These are phyloP conservation scores for Kodamaea restingae DNA, from an alignment of 805 yeast genomes.

Conservation along the genomic window DNA sequence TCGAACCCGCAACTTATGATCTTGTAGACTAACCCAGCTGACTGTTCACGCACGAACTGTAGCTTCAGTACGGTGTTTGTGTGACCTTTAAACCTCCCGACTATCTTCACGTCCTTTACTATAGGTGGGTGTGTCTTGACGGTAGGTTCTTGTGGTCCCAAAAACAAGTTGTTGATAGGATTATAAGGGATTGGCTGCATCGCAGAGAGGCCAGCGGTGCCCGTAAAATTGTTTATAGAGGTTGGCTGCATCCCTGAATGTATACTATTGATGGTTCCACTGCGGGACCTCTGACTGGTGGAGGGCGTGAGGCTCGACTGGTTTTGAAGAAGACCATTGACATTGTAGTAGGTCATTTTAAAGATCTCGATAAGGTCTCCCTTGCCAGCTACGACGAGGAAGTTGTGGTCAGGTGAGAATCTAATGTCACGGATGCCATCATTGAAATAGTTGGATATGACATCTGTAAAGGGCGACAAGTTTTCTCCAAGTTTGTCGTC, in stretches of 20 bases:
- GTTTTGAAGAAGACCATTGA: conserved; percentile 28
- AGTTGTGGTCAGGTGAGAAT: conserved; percentile 47
- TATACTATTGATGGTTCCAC: conserved; percentile 35
- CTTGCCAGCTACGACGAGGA: conserved; percentile 46
- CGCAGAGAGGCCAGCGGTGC: not conserved
- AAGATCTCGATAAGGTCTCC: conserved; percentile 48
- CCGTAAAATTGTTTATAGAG: conserved; percentile 4
- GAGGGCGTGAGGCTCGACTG: conserved; percentile 5
- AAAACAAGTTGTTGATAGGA: conserved; percentile 5
- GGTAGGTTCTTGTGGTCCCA: not conserved
- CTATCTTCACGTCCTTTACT: conserved; percentile 34
- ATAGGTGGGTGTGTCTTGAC: conserved; percentile 26
- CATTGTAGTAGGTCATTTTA: conserved; percentile 38
- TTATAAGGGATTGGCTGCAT: conserved; percentile 1
- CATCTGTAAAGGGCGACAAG: conserved; percentile 34
- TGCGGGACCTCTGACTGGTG: conserved; percentile 30
- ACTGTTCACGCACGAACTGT: conserved; percentile 18
- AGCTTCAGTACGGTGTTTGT: conserved; percentile 32
- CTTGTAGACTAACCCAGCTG: conserved; percentile 23
- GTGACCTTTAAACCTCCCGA: conserved; percentile 38
- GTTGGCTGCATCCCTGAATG: conserved; percentile 9
- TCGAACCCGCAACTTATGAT: conserved; percentile 38
- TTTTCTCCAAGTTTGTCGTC: conserved; percentile 12
- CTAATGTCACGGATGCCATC: conserved; percentile 55
- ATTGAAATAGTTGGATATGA: conserved; percentile 57